A percentile compares a stretch with the other conserved stretches of the same genome.
phyloP scores from a whole-genome alignment of 2,329 filamentous ascomycete genomes.

The Colletotrichum sansevieriae region DNA sequence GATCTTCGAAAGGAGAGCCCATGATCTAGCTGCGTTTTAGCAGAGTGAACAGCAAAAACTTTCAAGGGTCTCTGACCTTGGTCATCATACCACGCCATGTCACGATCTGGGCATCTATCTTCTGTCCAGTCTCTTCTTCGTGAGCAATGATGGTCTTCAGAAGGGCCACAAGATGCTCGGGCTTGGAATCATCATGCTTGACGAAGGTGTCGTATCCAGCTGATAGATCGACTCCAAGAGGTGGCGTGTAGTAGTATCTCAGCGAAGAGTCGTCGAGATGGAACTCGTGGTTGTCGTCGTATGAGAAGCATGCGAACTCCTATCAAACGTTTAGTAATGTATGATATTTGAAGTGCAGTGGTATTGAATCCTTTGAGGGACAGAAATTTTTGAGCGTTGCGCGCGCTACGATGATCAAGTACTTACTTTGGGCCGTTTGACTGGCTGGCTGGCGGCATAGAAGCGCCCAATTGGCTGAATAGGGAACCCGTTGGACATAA shows the following conservation, averaged over 20 bases:
- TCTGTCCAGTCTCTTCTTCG: conserved; percentile 76
- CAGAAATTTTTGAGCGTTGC: too few species aligned
- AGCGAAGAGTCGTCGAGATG: conserved; percentile 83
- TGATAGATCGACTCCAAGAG: conserved; percentile 79
- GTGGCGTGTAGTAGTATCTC: conserved; percentile 88
- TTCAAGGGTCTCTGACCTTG: conserved; percentile 70
- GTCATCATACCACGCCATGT: conserved; percentile 99
- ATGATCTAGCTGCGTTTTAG: conserved; percentile 74
- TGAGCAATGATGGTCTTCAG: conserved; percentile 80
- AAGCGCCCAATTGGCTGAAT: conserved; percentile 80
- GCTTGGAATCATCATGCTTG: conserved; percentile 83
- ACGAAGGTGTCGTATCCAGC: conserved; percentile 85
- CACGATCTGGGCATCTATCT: conserved; percentile 81
- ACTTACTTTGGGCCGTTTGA: conserved; percentile 79
- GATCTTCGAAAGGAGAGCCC: conserved; percentile 83
- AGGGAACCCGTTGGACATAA: conserved; percentile 60
- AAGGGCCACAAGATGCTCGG: conserved; percentile 89
- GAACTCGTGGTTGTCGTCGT: conserved; percentile 85
- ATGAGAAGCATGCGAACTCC: conserved; percentile 96
- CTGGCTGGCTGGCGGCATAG: conserved; percentile 74
- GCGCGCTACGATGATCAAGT: neutral
- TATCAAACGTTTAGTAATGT: conserved; percentile 49
- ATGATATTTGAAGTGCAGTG: neutral
- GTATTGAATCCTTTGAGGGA: too few species aligned
- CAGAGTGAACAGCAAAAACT: neutral